A percentile compares a stretch with the other conserved stretches of the same genome.
Conservation (phyloP, 495 filamentous ascomycete species). For the Podospora sp. region DNA sequence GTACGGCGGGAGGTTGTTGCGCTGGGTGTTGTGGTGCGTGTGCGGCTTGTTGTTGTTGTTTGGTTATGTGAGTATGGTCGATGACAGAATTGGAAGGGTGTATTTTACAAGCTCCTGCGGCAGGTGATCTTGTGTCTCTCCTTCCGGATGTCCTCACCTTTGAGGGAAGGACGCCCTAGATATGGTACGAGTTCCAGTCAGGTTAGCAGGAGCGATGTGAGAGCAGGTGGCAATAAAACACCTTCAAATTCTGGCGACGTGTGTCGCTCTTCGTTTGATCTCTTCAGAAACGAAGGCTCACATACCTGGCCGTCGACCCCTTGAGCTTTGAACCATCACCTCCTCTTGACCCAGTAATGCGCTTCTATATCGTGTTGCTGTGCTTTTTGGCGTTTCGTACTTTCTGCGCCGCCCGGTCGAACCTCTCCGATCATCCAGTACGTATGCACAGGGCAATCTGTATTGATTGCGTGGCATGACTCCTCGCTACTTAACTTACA, state of each 20-base stretch:
- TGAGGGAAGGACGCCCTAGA: constrained; percentile 9
- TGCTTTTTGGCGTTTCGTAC: constrained; percentile 1
- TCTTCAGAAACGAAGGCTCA: constrained; percentile 8
- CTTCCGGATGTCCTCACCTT: not conserved
- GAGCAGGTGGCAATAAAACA: constrained; percentile 7
- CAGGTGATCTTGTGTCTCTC: constrained; percentile 4
- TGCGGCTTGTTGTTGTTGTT: constrained; percentile 21
- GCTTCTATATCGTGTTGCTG: constrained; percentile 5
- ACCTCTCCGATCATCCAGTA: not conserved
- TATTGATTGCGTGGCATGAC: constrained; percentile 4
- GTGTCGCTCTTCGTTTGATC: constrained; percentile 5
- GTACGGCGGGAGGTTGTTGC: constrained; percentile 13
- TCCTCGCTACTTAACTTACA: constrained; percentile 9
- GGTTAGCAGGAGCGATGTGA: constrained; percentile 13
- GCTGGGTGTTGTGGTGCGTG: constrained; percentile 16
- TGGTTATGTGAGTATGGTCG: constrained; percentile 20
- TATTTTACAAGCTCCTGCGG: no score
- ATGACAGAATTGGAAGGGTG: no score
- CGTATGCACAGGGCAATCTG: constrained; percentile 2
- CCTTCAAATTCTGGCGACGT: constrained; percentile 9
- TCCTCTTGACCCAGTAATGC: constrained; percentile 4
- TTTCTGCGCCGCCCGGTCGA: constrained; percentile 2
- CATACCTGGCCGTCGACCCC: not conserved
- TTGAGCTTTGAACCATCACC: constrained; percentile 3
- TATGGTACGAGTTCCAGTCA: constrained; percentile 4